phyloP scores from a whole-genome alignment of 768 basidiomycete genomes.

The Mycena amicta region DNA sequence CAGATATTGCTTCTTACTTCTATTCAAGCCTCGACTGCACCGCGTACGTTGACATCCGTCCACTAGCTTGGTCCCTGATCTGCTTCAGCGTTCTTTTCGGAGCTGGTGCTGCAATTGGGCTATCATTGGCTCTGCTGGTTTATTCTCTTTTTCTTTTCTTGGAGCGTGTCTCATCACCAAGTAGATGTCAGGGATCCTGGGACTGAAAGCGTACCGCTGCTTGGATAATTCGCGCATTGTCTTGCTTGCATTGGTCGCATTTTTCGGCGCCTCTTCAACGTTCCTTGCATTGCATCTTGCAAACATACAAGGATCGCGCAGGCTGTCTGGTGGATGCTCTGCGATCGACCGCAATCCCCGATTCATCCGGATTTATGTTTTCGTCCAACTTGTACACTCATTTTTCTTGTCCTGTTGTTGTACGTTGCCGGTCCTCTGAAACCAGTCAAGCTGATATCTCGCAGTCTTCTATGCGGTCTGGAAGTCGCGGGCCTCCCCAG shows the following conservation, averaged over 20 bases:
- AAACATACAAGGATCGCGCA: constrained; percentile 39
- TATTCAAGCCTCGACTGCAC: constrained; percentile 43
- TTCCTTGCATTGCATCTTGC: constrained; percentile 47
- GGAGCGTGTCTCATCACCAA: not conserved
- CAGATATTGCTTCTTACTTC: constrained; percentile 50
- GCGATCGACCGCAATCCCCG: constrained; percentile 35
- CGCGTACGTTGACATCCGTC: constrained; percentile 45
- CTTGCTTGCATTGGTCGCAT: constrained; percentile 41
- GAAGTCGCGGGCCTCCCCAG: constrained; percentile 51
- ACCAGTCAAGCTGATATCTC: constrained; percentile 11
- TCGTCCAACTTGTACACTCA: constrained; percentile 54
- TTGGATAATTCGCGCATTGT: constrained; percentile 62
- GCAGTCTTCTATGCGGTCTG: constrained; percentile 59
- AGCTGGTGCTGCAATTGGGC: constrained; percentile 37
- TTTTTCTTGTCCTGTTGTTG: constrained; percentile 65
- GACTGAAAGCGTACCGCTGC: constrained; percentile 68
- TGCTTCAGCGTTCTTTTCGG: constrained; percentile 38
- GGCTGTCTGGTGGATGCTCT: constrained; percentile 55
- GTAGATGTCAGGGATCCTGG: constrained; percentile 64
- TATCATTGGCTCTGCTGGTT: constrained; percentile 46
- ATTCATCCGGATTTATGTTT: constrained; percentile 45
- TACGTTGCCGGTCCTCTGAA: constrained; percentile 33
- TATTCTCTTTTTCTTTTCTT: not conserved
- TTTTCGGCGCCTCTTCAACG: constrained; percentile 45
- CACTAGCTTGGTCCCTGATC: not conserved